phyloP scores from a whole-genome alignment of 164 flowering plant genomes.

The Protea cynaroides region DNA sequence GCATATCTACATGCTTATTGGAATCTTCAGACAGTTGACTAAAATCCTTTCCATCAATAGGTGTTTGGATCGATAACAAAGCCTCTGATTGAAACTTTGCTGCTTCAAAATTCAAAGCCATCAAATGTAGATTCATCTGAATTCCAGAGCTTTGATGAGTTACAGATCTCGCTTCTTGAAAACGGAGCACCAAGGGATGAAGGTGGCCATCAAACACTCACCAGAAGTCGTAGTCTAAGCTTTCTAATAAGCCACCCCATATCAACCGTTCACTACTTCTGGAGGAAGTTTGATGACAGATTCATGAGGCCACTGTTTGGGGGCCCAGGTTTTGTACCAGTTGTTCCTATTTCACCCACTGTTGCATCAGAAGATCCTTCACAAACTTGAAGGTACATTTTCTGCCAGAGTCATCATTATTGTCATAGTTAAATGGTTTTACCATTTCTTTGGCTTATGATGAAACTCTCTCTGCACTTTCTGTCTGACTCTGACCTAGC shows the following conservation, averaged over 20 bases:
- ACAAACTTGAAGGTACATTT: too few species aligned
- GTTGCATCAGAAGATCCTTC: conserved; percentile 16
- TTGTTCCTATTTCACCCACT: conserved; percentile 49
- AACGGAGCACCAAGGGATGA: conserved; percentile 23
- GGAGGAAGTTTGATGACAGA: conserved; percentile 74
- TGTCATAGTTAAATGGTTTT: too few species aligned
- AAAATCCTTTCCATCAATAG: conserved; percentile 19
- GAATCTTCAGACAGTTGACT: neutral
- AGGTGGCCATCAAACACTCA: conserved; percentile 6
- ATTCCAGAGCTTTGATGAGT: conserved; percentile 42
- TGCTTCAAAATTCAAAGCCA: conserved; percentile 24
- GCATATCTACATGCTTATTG: too few species aligned
- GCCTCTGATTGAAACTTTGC: conserved; percentile 47
- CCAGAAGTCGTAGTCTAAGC: conserved; percentile 35
- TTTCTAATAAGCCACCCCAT: conserved; percentile 51
- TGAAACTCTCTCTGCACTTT: too few species aligned
- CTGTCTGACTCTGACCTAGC: too few species aligned
- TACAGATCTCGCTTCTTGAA: conserved; percentile 42
- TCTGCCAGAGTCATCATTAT: too few species aligned
- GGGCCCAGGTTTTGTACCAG: conserved; percentile 65
- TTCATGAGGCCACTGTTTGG: conserved; percentile 84
- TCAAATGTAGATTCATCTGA: conserved; percentile 30
- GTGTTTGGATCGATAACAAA: conserved; percentile 71
- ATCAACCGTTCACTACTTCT: conserved; percentile 62
- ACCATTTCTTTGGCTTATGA: too few species aligned